A percentile compares a stretch with the other conserved stretches of the same genome.
phyloP scores from a whole-genome alignment of 441 rosid species.

The Mallotus repandus region DNA sequence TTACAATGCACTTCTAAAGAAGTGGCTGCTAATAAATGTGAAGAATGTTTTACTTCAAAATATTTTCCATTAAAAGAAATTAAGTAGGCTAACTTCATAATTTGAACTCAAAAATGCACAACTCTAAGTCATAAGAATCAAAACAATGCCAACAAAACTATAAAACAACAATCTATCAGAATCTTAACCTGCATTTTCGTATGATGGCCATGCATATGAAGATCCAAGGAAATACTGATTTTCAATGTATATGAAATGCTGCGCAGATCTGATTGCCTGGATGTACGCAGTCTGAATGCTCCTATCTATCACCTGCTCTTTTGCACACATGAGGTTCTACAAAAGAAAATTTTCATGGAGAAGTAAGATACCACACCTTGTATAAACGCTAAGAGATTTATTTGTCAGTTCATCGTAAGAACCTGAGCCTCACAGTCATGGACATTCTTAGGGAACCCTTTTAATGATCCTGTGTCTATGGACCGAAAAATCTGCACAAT shows the following conservation, averaged over 20 bases:
- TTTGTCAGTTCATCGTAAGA: constrained; percentile 22
- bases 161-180: not conserved
- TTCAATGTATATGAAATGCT: constrained; percentile 47
- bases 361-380: not conserved
- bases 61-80: not conserved
- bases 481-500: constrained; percentile 76
- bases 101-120: not conserved
- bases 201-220: constrained; percentile 36
- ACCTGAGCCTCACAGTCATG: constrained; percentile 53
- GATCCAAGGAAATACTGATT: constrained; percentile 51
- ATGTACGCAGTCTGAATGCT: constrained; percentile 48
- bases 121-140: not conserved
- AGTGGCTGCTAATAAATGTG: not conserved
- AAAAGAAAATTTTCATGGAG: constrained; percentile 1
- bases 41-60: not conserved
- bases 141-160: not conserved
- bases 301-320: constrained; percentile 25
- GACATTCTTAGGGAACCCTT: constrained; percentile 73
- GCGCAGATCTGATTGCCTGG: constrained; percentile 48
- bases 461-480: constrained; percentile 83
- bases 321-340: constrained; percentile 24
- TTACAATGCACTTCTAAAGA: no score
- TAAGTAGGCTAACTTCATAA: not conserved
- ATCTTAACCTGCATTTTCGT: constrained; percentile 29
- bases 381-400: not conserved